A percentile compares a stretch with the other conserved stretches of the same genome.
These are phyloP conservation scores for Podospora pseudocomata DNA, from an alignment of 495 filamentous ascomycete genomes.

Conservation along the genomic window DNA sequence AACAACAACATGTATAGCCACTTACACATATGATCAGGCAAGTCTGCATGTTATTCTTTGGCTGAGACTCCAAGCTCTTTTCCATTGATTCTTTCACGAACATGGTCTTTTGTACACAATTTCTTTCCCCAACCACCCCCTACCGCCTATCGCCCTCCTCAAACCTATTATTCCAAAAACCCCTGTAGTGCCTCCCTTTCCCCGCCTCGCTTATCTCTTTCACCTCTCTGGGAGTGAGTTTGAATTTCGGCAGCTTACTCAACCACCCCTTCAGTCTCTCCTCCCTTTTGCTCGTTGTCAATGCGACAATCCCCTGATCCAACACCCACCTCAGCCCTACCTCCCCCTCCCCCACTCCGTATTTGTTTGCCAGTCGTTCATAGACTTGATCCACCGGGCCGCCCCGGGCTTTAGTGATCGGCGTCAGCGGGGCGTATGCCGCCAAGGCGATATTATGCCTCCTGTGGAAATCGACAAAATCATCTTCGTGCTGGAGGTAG, in stretches of 20 bases:
- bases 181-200: conserved; percentile 63
- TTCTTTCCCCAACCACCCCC: too few relatives aligned
- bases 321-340: conserved; percentile 73
- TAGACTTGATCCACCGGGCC: conserved; percentile 67
- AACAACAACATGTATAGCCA: too few relatives aligned
- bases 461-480: conserved; percentile 62
- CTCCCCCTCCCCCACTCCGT: conserved; percentile 67
- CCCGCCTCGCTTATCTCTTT: conserved; percentile 60
- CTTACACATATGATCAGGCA: too few relatives aligned
- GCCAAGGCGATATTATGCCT: conserved; percentile 63
- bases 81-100: too few relatives aligned
- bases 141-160: conserved; percentile 56
- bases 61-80: too few relatives aligned
- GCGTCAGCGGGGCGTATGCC: conserved; percentile 67
- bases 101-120: too few relatives aligned
- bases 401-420: conserved; percentile 59
- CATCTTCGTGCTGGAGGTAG: conserved; percentile 68
- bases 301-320: conserved; percentile 70
- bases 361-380: conserved; percentile 64
- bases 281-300: conserved; percentile 77
- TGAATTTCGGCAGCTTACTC: conserved; percentile 56
- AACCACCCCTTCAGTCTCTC: conserved; percentile 65
- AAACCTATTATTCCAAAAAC: conserved; percentile 64
- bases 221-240: conserved; percentile 68
- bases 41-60: too few relatives aligned